These are phyloP conservation scores for Anisodus acutangulus DNA, from an alignment of 257 asterid species.

Conservation along the genomic window DNA sequence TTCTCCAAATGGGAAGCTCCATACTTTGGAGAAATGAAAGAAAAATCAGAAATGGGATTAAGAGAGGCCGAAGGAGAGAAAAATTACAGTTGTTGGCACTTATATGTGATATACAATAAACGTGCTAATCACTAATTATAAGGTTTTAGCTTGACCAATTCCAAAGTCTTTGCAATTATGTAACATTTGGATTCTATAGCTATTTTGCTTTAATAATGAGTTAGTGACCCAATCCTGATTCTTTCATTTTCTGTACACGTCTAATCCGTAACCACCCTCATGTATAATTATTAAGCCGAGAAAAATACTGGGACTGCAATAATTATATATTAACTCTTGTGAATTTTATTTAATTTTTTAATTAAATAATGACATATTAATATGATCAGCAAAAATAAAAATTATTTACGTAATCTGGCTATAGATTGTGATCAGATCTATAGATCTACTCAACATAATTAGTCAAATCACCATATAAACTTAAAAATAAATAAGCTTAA, in stretches of 20 bases:
- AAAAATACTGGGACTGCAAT: background rate
- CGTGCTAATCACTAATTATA: constrained; percentile 30
- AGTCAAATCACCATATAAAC: background rate
- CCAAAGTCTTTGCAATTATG: background rate
- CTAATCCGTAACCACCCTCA: background rate
- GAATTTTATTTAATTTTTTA: background rate
- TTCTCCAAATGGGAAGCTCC: constrained; percentile 30
- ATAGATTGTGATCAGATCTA: background rate
- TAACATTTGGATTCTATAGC: background rate
- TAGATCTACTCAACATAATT: background rate
- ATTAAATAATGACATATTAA: background rate
- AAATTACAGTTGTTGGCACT: background rate
- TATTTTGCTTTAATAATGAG: background rate
- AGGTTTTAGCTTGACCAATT: constrained; percentile 20
- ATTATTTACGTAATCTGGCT: background rate
- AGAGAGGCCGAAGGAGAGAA: background rate
- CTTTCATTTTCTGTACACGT: background rate
- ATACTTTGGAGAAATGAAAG: background rate
- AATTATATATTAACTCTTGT: background rate
- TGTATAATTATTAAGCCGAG: background rate
- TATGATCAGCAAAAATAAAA: background rate
- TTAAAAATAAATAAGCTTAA: background rate
- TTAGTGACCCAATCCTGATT: background rate
- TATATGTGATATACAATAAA: constrained; percentile 5
- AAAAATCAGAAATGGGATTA: background rate